These are phyloP conservation scores for Mycothermus thermophilus DNA, from an alignment of 495 filamentous ascomycete genomes.

Conservation along the genomic window DNA sequence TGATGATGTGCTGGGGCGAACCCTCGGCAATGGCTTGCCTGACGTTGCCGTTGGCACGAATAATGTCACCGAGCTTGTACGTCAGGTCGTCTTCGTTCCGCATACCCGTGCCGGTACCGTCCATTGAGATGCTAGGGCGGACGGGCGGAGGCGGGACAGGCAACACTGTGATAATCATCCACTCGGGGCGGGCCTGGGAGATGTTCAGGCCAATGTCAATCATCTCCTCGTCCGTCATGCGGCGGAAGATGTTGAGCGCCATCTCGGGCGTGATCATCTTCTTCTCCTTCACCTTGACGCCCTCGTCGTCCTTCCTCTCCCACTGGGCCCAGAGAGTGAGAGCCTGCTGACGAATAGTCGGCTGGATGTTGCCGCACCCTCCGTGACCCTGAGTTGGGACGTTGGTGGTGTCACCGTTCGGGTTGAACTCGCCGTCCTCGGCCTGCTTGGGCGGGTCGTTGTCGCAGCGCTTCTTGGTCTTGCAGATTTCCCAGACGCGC, in stretches of 20 bases:
- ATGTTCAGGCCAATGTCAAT: slow-evolving; percentile 78
- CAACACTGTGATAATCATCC: slow-evolving; percentile 94
- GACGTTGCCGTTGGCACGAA: slow-evolving; percentile 92
- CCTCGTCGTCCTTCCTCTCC: slow-evolving; percentile 51
- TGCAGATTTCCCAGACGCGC: slow-evolving; percentile 74
- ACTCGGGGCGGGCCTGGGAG: slow-evolving; percentile 88
- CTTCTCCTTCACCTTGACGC: slow-evolving; percentile 71
- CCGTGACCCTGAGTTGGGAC: slow-evolving; percentile 43
- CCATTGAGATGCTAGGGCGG: slow-evolving; percentile 85
- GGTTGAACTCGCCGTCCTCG: slow-evolving; percentile 35
- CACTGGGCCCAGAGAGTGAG: slow-evolving; percentile 54
- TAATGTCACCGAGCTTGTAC: slow-evolving; percentile 95
- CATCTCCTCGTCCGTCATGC: slow-evolving; percentile 67
- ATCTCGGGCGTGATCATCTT: slow-evolving; percentile 68
- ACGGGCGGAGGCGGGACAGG: slow-evolving; percentile 93
- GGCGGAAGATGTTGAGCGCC: slow-evolving; percentile 71
- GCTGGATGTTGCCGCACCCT: slow-evolving; percentile 85
- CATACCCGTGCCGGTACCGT: slow-evolving; percentile 72
- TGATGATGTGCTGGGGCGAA: slow-evolving; percentile 73
- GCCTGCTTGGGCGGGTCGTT: slow-evolving; percentile 53
- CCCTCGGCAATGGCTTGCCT: slow-evolving; percentile 75
- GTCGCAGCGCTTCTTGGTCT: slow-evolving; percentile 71
- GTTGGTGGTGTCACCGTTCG: slow-evolving; percentile 27
- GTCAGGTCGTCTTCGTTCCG: slow-evolving; percentile 97
- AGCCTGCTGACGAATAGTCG: slow-evolving; percentile 70